phyloP scores from a whole-genome alignment of 768 basidiomycete species.

The Boletus insuetus region DNA sequence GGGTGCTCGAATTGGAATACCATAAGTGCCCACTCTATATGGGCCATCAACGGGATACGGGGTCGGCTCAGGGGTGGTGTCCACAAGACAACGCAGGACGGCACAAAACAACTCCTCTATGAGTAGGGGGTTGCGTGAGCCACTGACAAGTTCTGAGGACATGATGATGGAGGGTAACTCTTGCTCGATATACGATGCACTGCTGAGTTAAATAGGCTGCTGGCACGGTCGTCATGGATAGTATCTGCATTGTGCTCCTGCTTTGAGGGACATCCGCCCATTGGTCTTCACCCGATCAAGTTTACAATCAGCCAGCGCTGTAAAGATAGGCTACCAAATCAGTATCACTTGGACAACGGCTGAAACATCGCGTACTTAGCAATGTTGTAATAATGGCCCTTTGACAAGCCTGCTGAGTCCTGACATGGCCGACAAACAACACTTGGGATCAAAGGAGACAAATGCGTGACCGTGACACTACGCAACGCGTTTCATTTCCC shows the following conservation, averaged over 20 bases:
- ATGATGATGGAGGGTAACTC: background rate
- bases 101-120: background rate
- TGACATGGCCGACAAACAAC: too few relatives aligned
- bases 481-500: conserved; percentile 26
- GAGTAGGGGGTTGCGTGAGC: background rate
- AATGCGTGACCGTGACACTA: conserved; percentile 30
- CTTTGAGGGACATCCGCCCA: too few relatives aligned
- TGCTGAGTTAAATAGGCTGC: background rate
- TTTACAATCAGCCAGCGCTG: too few relatives aligned
- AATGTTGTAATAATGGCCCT: too few relatives aligned
- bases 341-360: too few relatives aligned
- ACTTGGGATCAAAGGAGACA: too few relatives aligned
- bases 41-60: too few relatives aligned
- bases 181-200: background rate
- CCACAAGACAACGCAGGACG: background rate
- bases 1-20: background rate
- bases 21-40: background rate
- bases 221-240: background rate
- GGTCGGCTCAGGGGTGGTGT: background rate
- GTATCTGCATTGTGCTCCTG: too few relatives aligned
- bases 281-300: too few relatives aligned
- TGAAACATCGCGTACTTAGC: too few relatives aligned
- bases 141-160: background rate
- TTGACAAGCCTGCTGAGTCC: too few relatives aligned
- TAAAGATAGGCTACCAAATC: too few relatives aligned